phyloP scores from a whole-genome alignment of 2,329 filamentous ascomycete genomes.

The Penicillium sp. region DNA sequence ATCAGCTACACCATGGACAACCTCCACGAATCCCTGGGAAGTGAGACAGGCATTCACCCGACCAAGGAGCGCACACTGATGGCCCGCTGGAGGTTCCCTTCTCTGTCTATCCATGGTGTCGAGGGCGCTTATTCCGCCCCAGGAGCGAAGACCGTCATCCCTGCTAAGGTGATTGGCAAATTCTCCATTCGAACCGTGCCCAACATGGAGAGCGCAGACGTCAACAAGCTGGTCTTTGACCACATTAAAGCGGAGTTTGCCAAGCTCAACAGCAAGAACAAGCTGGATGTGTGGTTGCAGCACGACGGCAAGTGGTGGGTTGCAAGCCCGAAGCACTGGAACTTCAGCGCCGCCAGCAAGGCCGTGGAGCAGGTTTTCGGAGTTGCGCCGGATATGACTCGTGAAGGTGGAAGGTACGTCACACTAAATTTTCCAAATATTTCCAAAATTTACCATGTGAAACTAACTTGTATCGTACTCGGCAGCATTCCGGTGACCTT shows the following conservation, averaged over 20 bases:
- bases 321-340: slow-evolving; percentile 96
- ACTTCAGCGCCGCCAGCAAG: slow-evolving; percentile 91
- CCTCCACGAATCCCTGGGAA: slow-evolving; percentile 87
- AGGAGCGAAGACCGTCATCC: slow-evolving; percentile 97
- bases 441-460: not conserved
- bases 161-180: slow-evolving; percentile 95
- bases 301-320: slow-evolving; percentile 99
- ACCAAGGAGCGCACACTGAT: slow-evolving; percentile 93
- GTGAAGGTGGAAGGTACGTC: slow-evolving; percentile 83
- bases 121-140: slow-evolving; percentile 93
- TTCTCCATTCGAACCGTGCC: slow-evolving; percentile 98
- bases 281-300: slow-evolving; percentile 73
- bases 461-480: slow-evolving; percentile 22
- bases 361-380: slow-evolving; percentile 96
- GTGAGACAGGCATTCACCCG: slow-evolving; percentile 79
- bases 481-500: slow-evolving; percentile 89
- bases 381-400: slow-evolving; percentile 89
- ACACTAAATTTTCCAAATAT: slow-evolving; percentile 2
- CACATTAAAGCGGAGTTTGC: slow-evolving; percentile 82
- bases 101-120: slow-evolving; percentile 88
- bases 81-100: slow-evolving; percentile 94
- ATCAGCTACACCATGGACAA: slow-evolving; percentile 98
- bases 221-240: slow-evolving; percentile 81
- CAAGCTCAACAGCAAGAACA: slow-evolving; percentile 91
- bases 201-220: slow-evolving; percentile 90